Evolutionary conservation across 106 monocot species (phyloP).

Genomic region (Platanthera zijinensis): DNA sequence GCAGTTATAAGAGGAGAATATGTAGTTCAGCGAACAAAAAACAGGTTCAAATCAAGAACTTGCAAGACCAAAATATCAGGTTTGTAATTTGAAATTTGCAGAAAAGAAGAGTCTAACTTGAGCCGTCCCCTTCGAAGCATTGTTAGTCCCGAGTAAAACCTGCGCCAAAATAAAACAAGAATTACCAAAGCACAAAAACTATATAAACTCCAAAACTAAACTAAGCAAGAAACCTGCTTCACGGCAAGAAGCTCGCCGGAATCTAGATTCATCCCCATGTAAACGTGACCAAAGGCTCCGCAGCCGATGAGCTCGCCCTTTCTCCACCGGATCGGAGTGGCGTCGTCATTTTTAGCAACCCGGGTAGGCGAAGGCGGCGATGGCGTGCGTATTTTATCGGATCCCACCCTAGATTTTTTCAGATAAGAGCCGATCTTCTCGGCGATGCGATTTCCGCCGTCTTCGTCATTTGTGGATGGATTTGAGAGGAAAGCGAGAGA

Average conservation of each 20-base stretch:
- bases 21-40: not conserved
- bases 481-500: slow-evolving; percentile 55
- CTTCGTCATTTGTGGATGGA: slow-evolving; percentile 14
- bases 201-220: not conserved
- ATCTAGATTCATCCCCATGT: slow-evolving; percentile 97
- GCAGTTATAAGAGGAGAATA: too few relatives aligned
- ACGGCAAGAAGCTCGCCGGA: slow-evolving; percentile 86
- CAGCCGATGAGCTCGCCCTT: slow-evolving; percentile 86
- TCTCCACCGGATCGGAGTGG: slow-evolving; percentile 65
- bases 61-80: not conserved
- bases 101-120: slow-evolving; percentile 49
- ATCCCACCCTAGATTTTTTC: slow-evolving; percentile 68
- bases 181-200: not conserved
- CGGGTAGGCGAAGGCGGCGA: not conserved
- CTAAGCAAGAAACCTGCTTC: slow-evolving; percentile 46
- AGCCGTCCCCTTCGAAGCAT: slow-evolving; percentile 74
- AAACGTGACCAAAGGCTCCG: slow-evolving; percentile 91
- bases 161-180: slow-evolving; percentile 18
- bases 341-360: slow-evolving; percentile 10
- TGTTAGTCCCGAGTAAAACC: slow-evolving; percentile 80
- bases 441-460: slow-evolving; percentile 16
- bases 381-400: slow-evolving; percentile 35
- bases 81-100: not conserved
- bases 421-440: slow-evolving; percentile 73
- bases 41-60: not conserved